Evolutionary conservation across 257 asterid species (phyloP).

Genomic region (Fraxinus pennsylvanica): DNA sequence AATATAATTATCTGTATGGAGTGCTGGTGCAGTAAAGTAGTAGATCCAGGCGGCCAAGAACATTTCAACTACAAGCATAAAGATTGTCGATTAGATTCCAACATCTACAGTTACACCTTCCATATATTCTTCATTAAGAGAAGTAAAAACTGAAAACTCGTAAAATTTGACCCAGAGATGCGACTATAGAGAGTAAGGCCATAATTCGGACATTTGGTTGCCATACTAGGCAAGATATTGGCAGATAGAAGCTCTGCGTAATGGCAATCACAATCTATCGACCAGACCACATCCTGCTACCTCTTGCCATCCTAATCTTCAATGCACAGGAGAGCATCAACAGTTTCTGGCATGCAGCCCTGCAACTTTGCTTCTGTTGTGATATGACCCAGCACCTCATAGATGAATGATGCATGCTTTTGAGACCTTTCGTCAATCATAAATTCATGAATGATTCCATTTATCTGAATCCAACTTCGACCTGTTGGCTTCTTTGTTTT

Average conservation of each 20-base stretch:
- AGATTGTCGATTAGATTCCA: too few species aligned
- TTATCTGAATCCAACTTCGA: slow-evolving; percentile 67
- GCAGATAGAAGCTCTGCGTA: too few species aligned
- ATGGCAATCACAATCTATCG: too few species aligned
- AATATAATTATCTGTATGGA: too few species aligned
- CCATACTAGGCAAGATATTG: background rate
- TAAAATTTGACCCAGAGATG: background rate
- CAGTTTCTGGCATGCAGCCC: background rate
- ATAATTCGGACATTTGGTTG: background rate
- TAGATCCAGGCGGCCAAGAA: too few species aligned
- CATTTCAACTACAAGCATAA: too few species aligned
- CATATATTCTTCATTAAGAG: too few species aligned
- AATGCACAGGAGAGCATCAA: background rate
- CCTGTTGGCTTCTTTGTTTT: slow-evolving; percentile 63
- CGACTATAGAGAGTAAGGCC: background rate
- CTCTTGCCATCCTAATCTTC: background rate
- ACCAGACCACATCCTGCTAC: background rate
- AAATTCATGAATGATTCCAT: slow-evolving; percentile 48
- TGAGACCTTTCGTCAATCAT: slow-evolving; percentile 53
- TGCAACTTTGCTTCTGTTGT: slow-evolving; percentile 38
- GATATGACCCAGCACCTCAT: slow-evolving; percentile 45
- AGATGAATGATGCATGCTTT: slow-evolving; percentile 36
- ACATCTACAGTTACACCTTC: too few species aligned
- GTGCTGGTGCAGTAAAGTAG: too few species aligned
- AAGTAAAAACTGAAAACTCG: too few species aligned